Evolutionary conservation across 805 yeast genomes (phyloP).

Genomic region (Starmerella riodocensis): DNA sequence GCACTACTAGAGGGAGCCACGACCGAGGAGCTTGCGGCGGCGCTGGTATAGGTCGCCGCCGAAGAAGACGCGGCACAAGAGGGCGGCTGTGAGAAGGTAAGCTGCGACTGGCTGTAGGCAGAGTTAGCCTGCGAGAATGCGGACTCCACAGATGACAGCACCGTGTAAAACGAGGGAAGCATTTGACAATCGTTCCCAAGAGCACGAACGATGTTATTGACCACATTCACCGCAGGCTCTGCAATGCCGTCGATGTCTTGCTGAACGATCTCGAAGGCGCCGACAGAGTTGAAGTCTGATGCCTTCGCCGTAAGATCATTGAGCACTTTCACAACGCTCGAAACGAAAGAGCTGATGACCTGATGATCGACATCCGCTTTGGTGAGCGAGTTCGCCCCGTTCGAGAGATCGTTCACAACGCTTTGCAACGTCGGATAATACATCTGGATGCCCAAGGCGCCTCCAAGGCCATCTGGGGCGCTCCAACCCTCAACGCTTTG

Average conservation of each 20-base stretch:
- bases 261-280: constrained; percentile 20
- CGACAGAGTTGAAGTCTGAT: constrained; percentile 20
- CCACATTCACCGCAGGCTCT: constrained; percentile 20
- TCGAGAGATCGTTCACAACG: constrained; percentile 16
- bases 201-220: constrained; percentile 15
- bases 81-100: background rate
- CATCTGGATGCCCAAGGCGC: constrained; percentile 25
- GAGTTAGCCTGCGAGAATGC: constrained; percentile 15
- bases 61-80: no score
- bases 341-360: constrained; percentile 10
- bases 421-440: constrained; percentile 17
- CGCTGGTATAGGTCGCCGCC: no score
- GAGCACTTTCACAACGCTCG: constrained; percentile 18
- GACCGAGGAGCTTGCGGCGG: no score
- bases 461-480: constrained; percentile 12
- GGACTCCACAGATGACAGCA: constrained; percentile 10
- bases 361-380: constrained; percentile 12
- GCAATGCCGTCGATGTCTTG: constrained; percentile 20
- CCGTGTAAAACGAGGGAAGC: constrained; percentile 12
- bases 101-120: constrained; percentile 12
- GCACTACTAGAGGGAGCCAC: no score
- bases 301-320: constrained; percentile 21
- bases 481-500: constrained; percentile 1
- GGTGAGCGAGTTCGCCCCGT: constrained; percentile 10
- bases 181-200: constrained; percentile 12